Conservation (phyloP, 768 basidiomycete genomes). For the Leccinum incarnatum region DNA sequence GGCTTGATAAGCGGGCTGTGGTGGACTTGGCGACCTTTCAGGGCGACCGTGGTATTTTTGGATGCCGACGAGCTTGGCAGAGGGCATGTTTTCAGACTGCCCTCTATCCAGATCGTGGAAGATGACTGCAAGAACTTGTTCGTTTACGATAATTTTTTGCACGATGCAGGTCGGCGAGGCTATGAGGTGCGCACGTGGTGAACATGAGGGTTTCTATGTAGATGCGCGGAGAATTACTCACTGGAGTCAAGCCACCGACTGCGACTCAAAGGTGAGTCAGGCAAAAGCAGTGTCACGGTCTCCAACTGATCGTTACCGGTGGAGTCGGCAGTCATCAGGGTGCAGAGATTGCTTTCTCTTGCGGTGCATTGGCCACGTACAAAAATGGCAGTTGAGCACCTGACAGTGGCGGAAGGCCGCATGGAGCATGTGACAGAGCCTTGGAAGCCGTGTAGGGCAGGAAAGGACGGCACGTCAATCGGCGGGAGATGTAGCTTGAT, state of each 20-base stretch:
- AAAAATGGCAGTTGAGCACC: slow-evolving; percentile 63
- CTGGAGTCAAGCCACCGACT: slow-evolving; percentile 71
- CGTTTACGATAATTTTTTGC: slow-evolving; percentile 69
- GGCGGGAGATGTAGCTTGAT: slow-evolving; percentile 58
- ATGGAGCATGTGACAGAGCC: slow-evolving; percentile 53
- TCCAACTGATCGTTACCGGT: slow-evolving; percentile 45
- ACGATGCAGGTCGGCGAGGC: slow-evolving; percentile 55
- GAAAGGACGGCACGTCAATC: slow-evolving; percentile 49
- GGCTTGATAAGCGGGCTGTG: slow-evolving; percentile 28
- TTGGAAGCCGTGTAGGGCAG: slow-evolving; percentile 62
- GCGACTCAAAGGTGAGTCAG: slow-evolving; percentile 62
- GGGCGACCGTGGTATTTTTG: slow-evolving; percentile 37
- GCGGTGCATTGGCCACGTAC: slow-evolving; percentile 48
- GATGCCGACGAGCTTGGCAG: slow-evolving; percentile 58
- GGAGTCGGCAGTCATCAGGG: slow-evolving; percentile 42
- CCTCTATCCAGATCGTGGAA: slow-evolving; percentile 68
- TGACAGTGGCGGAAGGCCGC: slow-evolving; percentile 53
- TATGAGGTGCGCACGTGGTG: slow-evolving; percentile 33
- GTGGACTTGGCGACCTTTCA: slow-evolving; percentile 29
- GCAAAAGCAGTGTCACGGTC: slow-evolving; percentile 53
- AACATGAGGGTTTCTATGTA: slow-evolving; percentile 19
- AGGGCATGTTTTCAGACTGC: slow-evolving; percentile 48
- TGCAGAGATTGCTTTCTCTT: slow-evolving; percentile 47
- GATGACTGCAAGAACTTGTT: slow-evolving; percentile 58
- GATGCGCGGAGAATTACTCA: slow-evolving; percentile 37